Evolutionary conservation across 495 filamentous ascomycete genomes (phyloP), one percentile per base, ranked within the genome.

Genomic region (Pyrenopolyporus hunteri): DNA sequence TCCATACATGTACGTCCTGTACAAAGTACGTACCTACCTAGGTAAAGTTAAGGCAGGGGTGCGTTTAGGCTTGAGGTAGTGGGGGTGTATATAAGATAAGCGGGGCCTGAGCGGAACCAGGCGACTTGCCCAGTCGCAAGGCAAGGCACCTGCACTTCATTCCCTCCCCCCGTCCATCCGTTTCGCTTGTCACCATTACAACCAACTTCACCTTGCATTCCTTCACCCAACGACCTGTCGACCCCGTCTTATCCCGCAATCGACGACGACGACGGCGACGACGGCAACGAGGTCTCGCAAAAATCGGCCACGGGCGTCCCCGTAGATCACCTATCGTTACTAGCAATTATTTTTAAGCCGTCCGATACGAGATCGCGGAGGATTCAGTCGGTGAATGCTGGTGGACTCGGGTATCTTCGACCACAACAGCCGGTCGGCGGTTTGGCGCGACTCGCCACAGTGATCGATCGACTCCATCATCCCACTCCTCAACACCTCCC

Each of bases 381-480:
- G 29, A 47, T 53, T 67, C 39, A 29, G 58, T 58, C 50, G 59
- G 57, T 68, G 62, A 61, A 73, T 73, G 69, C 59, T 57, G 66
- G 55, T 57, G 59, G 51, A 49, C 55, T 64, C 43, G 65, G 66
- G 52, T 39, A 47, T 54, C 31, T 59, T 67, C 58, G 53, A 67
- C 64, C 61, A 59, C 53, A 62, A 65, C 60, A 68, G 64, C 68
- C 68, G 59, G 64, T 71, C 67, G 68, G 69, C 75, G 70, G 63
- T 71, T 68, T 76, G 69, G 72, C 74, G 73, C 71, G 71, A 69
- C 70, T 75, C 63, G 73, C 70, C 69, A 69, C 69, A 70, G 58
- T 69, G 53, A 64, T 46, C 49, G 53, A 63, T 52, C 49, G 43
- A 50, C 31, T 40, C 28, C 42, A 61, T 62, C 59, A 57, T 70